Conservation (phyloP, 2,329 filamentous ascomycete genomes). For the Immersiporthe knoxdaviesiana region DNA sequence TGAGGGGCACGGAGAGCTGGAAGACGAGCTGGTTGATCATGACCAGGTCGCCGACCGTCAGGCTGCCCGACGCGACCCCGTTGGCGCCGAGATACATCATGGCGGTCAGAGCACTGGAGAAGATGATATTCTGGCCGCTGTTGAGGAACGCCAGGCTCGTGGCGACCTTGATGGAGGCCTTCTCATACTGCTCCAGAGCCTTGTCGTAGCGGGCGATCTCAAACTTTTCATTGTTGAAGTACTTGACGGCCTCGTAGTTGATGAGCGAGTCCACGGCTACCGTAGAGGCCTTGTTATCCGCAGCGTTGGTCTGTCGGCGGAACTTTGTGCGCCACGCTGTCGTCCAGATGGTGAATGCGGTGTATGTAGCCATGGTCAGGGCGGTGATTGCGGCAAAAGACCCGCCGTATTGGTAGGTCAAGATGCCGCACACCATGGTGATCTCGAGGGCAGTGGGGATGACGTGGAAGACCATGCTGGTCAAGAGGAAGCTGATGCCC, state of each 20-base stretch:
- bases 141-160: constrained; percentile 93
- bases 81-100: constrained; percentile 99
- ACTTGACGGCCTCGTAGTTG: constrained; percentile 99
- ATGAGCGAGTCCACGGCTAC: constrained; percentile 96
- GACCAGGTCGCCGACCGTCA: constrained; percentile 94
- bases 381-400: constrained; percentile 91
- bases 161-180: constrained; percentile 93
- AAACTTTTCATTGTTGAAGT: constrained; percentile 98
- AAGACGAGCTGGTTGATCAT: constrained; percentile 99
- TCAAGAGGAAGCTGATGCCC: constrained; percentile 95
- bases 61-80: constrained; percentile 76
- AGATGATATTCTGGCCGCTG: constrained; percentile 95
- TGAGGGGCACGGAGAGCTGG: constrained; percentile 93
- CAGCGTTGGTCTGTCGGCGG: constrained; percentile 89
- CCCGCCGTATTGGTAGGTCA: constrained; percentile 93
- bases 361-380: constrained; percentile 89
- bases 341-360: constrained; percentile 95
- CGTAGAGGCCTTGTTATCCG: constrained; percentile 93
- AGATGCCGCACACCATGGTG: constrained; percentile 89
- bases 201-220: constrained; percentile 90
- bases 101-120: constrained; percentile 86
- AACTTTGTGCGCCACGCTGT: constrained; percentile 98
- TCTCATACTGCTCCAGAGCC: constrained; percentile 84
- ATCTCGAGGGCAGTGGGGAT: constrained; percentile 94
- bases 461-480: constrained; percentile 98